Evolutionary conservation across 257 asterid species (phyloP), one percentile per base, ranked within the genome.

Genomic region (Avicennia marina): DNA sequence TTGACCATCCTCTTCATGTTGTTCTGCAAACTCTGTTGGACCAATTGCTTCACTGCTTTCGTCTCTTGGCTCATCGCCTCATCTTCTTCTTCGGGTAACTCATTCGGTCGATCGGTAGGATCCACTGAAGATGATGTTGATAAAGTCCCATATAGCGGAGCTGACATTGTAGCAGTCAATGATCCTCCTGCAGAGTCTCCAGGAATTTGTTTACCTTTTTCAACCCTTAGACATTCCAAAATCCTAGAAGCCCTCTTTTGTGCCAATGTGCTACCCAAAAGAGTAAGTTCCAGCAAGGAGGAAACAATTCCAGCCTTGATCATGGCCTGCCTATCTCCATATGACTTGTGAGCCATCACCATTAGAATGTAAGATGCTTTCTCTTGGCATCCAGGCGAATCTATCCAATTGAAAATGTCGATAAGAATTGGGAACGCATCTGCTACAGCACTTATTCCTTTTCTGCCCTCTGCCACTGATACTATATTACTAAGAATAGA

Each of bases 341-440:
- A 81, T 11, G 86, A 75, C 64, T 84, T 89, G 81, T 84, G 93
- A 53, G 95, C 95, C 94, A 89, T 81, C 78, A 89, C 94, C 95
- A 86, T 89, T 24, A 89, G 77, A n/a, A 89, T 78, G 26, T 86
- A 89, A 1, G 81, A 72, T 7, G 80, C 88, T 59, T 84, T 89
- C 75, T 89, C 97, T 54, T 89, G 97, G 87, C 95, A 89, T 2
- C 72, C 90, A 0, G 87, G 90, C 1, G 95, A 78, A 54, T 89
- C 97, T 0, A 77, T 71, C 97, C 97, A 89, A 55, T 75, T 75
- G 69, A 89, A 56, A 12, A 80, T 80, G 38, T 89, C 95, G 11
- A 89, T 65, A 11, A 89, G 70, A 12, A 72, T 47, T 0, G 90
- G 78, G 62, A 89, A 76, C 0, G 79, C 84, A 57, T 89, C 94